Evolutionary conservation across 2,329 filamentous ascomycete species (phyloP), one percentile per base, ranked within the genome.

Genomic region (Bertia moriformis): DNA sequence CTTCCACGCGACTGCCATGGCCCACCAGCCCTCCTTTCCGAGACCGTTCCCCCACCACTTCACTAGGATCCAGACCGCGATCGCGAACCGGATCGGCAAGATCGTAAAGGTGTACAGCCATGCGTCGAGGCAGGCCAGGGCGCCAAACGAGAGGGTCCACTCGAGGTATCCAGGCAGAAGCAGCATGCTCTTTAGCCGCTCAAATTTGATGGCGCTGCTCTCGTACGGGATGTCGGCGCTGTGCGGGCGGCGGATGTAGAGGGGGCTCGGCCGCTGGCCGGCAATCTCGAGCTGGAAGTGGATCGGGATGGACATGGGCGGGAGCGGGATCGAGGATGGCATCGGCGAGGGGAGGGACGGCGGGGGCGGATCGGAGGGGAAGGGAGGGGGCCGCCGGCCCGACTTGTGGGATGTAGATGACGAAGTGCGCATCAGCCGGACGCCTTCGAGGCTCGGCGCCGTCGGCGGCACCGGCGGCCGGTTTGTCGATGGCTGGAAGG

Each of bases 81-180:
- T 82, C 39, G 83, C 57, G 49, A 98, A 96, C 2, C 91, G 74
- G 42, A 98, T 69, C 0, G 91, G 91, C 0, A 98, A 65, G 36
- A 98, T 94, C 0, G 91, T 98, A 49, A 98, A 93, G 1, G 86
- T 93, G 60, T 95, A 91, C 1, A 98, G 71, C 87, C 89, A 98
- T 1, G 89, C 83, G 55, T 98, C 91, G 4, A 98, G 66, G 58
- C 91, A 98, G 4, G 89, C 88, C 22, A 96, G 60, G 0, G 84
- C 80, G 4, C 91, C 91, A 59, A 98, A 96, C 43, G 78, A 76
- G 4, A 98, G 69, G 0, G 88, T 81, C 36, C 81, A 73, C 59
- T 98, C 91, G 4, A 98, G 67, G 43, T 82, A 83, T 0, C 76
- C 71, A 0, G 89, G 87, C 3, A 98, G 63, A 18, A 87, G 66